Conservation (phyloP, 1,284 basidiomycete species). For the Papiliotrema fonsecae region DNA sequence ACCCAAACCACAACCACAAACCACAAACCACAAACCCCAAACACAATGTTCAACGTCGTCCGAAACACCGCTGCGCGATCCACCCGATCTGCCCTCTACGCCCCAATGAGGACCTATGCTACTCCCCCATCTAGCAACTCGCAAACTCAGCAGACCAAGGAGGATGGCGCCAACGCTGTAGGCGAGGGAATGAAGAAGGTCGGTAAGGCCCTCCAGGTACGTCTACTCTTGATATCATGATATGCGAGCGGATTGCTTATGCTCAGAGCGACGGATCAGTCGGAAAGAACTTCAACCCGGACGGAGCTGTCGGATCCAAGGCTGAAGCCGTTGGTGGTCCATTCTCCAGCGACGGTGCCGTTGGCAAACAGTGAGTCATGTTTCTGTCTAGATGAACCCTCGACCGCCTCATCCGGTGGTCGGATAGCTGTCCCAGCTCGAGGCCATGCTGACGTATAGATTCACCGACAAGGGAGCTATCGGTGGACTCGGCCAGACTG, state of each 20-base stretch:
- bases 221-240: not conserved
- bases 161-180: constrained; percentile 11
- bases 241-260: not conserved
- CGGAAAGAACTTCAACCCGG: constrained; percentile 24
- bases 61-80: constrained; percentile 1
- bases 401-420: too few relatives aligned
- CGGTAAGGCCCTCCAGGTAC: constrained; percentile 13
- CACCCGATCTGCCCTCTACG: not conserved
- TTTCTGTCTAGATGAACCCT: not conserved
- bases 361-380: constrained; percentile 24
- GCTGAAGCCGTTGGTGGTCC: constrained; percentile 28
- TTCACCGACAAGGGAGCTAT: constrained; percentile 11
- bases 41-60: constrained; percentile 1
- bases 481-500: constrained; percentile 6
- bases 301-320: constrained; percentile 19
- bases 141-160: constrained; percentile 1
- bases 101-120: not conserved
- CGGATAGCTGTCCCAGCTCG: too few relatives aligned
- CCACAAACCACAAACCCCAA: not conserved
- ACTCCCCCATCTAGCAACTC: not conserved
- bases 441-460: not conserved
- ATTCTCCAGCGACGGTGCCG: constrained; percentile 23
- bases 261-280: constrained; percentile 23
- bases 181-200: constrained; percentile 22
- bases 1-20: not conserved